These are phyloP conservation scores for Aulographum hederae DNA, from an alignment of 2,329 filamentous ascomycete genomes.

Conservation along the genomic window DNA sequence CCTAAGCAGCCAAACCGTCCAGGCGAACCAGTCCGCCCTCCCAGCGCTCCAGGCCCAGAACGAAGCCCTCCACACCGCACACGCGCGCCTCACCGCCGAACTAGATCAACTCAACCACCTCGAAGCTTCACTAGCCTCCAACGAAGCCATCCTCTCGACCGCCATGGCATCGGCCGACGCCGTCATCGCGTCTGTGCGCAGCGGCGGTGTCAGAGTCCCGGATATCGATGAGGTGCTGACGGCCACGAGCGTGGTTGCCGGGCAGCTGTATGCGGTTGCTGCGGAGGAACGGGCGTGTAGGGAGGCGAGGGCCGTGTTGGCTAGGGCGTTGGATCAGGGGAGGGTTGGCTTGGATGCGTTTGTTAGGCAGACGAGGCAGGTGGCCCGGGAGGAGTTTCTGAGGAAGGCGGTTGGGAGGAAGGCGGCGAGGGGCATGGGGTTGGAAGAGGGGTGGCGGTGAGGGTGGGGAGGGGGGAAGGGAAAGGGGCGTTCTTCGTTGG, in stretches of 20 bases:
- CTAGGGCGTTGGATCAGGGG: constrained; percentile 55
- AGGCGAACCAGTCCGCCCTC: constrained; percentile 57
- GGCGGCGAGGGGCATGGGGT: constrained; percentile 58
- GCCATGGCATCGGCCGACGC: constrained; percentile 62
- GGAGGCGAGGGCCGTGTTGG: constrained; percentile 72
- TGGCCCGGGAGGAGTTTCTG: constrained; percentile 66
- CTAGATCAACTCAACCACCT: constrained; percentile 52
- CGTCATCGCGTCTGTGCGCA: constrained; percentile 56
- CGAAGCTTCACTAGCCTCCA: constrained; percentile 51
- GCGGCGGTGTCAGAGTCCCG: constrained; percentile 48
- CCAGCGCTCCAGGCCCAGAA: constrained; percentile 64
- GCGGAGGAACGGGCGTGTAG: constrained; percentile 77
- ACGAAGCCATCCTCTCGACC: constrained; percentile 60
- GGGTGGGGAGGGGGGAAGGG: too few relatives aligned
- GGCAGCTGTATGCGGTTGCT: constrained; percentile 76
- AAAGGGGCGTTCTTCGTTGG: too few relatives aligned
- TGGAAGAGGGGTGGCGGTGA: too few relatives aligned
- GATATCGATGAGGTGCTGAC: constrained; percentile 81
- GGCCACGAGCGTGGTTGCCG: constrained; percentile 82
- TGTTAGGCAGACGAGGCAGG: constrained; percentile 50
- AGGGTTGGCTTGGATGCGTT: constrained; percentile 55
- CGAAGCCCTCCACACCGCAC: constrained; percentile 52
- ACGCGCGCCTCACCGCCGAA: constrained; percentile 55
- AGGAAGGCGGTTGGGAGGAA: constrained; percentile 69
- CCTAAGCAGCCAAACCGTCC: constrained; percentile 48